phyloP scores from a whole-genome alignment of 305 asterid genomes.

The Nicotiana rustica region DNA sequence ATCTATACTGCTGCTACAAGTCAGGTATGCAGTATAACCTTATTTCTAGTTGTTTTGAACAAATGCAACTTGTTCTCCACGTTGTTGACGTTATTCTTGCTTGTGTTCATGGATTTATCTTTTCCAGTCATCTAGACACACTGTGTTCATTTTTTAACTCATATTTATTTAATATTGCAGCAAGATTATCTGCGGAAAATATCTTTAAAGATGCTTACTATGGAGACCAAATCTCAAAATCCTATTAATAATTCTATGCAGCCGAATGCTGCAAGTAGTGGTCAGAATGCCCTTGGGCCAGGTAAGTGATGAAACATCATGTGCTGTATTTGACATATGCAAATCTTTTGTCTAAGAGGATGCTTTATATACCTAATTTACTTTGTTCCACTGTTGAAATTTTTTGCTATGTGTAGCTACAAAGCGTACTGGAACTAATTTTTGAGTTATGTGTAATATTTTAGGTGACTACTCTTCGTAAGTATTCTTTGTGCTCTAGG shows the following conservation, averaged over 20 bases:
- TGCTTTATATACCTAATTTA: neutral
- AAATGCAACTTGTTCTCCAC: neutral
- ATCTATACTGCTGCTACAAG: constrained; percentile 34
- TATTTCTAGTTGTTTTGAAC: neutral
- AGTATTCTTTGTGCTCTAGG: constrained; percentile 23
- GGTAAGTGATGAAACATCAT: constrained; percentile 21
- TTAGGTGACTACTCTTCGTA: neutral
- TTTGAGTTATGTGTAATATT: neutral
- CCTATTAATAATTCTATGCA: constrained; percentile 31
- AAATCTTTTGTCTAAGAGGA: neutral
- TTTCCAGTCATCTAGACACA: neutral
- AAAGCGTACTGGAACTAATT: neutral
- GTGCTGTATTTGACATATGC: constrained; percentile 4
- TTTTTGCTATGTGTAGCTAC: neutral
- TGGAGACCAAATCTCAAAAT: constrained; percentile 39
- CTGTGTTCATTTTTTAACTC: neutral
- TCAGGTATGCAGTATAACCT: constrained; percentile 7
- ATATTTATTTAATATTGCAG: constrained; percentile 36
- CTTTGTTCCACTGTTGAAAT: neutral
- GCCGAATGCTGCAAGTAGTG: constrained; percentile 35
- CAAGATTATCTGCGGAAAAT: constrained; percentile 42
- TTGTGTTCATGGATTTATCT: neutral
- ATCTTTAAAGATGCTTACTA: constrained; percentile 42
- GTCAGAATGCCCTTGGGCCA: constrained; percentile 36
- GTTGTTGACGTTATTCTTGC: neutral